Evolutionary conservation across 2,329 filamentous ascomycete species (phyloP).

Genomic region (Lachnum nothofagi): DNA sequence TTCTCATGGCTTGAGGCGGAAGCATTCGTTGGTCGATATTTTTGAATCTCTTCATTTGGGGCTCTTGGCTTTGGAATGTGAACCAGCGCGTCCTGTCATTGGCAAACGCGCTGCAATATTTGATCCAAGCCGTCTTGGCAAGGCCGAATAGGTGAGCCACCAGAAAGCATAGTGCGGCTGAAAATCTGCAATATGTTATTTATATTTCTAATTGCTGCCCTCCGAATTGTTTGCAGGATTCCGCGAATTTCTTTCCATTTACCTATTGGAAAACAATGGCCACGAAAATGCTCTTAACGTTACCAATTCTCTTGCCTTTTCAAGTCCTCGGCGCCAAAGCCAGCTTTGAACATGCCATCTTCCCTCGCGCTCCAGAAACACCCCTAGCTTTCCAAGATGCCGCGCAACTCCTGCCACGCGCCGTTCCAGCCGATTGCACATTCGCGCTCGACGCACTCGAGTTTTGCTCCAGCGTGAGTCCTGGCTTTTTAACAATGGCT

Average conservation of each 20-base stretch:
- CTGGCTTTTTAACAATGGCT: slow-evolving; percentile 10
- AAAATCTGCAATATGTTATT: background rate
- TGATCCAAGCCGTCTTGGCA: background rate
- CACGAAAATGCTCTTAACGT: background rate
- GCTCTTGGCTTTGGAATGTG: slow-evolving; percentile 4
- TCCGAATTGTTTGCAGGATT: background rate
- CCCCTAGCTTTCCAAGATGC: background rate
- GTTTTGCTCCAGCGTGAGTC: slow-evolving; percentile 12
- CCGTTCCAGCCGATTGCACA: slow-evolving; percentile 3
- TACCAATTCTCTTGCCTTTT: background rate
- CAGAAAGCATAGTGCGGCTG: background rate
- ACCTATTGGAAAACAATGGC: background rate
- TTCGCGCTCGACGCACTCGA: slow-evolving; percentile 1
- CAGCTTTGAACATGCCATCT: slow-evolving; percentile 3
- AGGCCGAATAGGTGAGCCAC: background rate
- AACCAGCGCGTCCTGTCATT: background rate
- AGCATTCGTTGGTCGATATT: background rate
- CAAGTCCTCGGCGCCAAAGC: slow-evolving; percentile 4
- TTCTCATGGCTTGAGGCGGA: background rate
- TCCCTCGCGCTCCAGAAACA: slow-evolving; percentile 2
- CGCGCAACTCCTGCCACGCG: background rate
- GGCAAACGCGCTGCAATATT: slow-evolving; percentile 1
- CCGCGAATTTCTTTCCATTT: background rate
- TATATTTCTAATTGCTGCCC: background rate
- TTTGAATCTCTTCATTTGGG: background rate